Base-by-base conservation (phyloP, 176 grass and related monocot species). In the Aegilops tauschii region DNA sequence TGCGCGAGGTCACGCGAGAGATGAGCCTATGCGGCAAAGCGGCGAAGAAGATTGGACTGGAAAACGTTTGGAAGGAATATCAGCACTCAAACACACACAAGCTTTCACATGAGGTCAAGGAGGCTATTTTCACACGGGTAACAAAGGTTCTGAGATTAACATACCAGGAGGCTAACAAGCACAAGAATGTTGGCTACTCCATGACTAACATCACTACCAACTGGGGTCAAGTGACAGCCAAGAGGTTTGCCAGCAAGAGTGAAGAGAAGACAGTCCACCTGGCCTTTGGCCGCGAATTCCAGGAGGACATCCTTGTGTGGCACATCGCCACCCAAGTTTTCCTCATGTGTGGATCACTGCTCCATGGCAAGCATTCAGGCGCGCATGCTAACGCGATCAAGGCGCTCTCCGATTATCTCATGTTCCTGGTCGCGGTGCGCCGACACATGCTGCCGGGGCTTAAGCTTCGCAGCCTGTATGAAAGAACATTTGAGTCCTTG, bases 21-120 rank as follows among this genome's bases (percentile, higher is more conserved):
- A 36, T 17, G 1, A 9, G 21, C 2, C 5, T 28, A 0, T 2
- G 3, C 6, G 40, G 18, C 3, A 65, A 0, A 18, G 0, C 8
- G 11, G 12, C 37, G 1, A 30, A 44, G 78, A 18, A 20, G 6
- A 0, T 80, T 5, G 58, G 1, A 1, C 1, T 21, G 8, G 73
- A 67, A 0, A 29, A 66, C 5, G 37, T 7, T 40, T 37, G 30
- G 30, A 31, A 31, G 30, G 30, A 31, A 31, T 31, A 31, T 31
- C 2, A 37, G 5, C 36, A 37, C 36, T 58, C 52, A 0, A 16
- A 5, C 5, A 17, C 3, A 7, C 3, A 6, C 3, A 0, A 85
- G 21, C 12, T 85, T 67, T 21, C 40, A 21, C 0, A 3, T 13
- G 12, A 32, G 10, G 8, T 44, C 0, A 62, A 45, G 54, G 0